Conservation (phyloP, 305 asterid genomes). For the Solanum hybrid region DNA sequence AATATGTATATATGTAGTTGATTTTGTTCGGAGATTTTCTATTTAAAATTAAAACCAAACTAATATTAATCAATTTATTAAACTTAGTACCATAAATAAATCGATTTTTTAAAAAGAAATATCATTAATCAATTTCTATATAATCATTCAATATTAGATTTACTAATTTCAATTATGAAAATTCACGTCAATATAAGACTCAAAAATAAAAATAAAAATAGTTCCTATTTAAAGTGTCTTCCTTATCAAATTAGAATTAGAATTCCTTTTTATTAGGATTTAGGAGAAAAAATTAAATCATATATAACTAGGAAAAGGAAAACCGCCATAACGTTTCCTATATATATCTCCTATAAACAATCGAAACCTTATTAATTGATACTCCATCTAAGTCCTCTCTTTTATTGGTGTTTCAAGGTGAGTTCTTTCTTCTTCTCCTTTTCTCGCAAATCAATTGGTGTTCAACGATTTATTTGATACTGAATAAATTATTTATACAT, state of each 20-base stretch:
- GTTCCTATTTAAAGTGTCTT: neutral
- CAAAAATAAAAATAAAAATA: neutral
- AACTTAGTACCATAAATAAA: neutral
- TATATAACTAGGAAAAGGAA: neutral
- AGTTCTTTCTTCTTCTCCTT: neutral
- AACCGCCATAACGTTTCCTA: neutral
- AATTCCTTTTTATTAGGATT: neutral
- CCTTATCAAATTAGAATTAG: neutral
- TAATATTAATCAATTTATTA: neutral
- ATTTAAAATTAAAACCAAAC: neutral
- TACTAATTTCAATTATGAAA: neutral
- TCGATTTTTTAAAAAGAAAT: no score
- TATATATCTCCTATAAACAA: neutral
- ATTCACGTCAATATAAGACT: neutral
- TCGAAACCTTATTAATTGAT: neutral
- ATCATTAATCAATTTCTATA: neutral
- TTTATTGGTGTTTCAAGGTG: neutral
- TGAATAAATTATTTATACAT: neutral
- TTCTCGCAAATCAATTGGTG: neutral
- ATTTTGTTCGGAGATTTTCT: neutral
- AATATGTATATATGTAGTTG: neutral
- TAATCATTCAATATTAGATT: neutral
- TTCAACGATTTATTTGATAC: neutral
- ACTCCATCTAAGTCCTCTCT: neutral
- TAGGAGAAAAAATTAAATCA: neutral